A percentile compares a stretch with the other conserved stretches of the same genome.
Conservation (phyloP, 805 yeast species). For the Starmerella apis region DNA sequence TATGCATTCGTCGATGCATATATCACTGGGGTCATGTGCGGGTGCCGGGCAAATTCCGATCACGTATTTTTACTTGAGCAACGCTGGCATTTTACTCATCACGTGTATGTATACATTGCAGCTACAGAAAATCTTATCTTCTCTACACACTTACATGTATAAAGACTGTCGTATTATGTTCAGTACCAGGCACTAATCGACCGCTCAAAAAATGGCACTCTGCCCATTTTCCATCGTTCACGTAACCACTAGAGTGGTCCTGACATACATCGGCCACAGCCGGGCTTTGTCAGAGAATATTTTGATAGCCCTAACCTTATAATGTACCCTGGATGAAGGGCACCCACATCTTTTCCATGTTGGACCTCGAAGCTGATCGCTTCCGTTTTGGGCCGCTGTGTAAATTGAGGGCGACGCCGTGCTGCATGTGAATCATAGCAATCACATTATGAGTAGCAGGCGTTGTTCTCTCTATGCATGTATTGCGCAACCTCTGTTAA, state of each 20-base stretch:
- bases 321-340: neutral
- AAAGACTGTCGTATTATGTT: too few relatives aligned
- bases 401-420: neutral
- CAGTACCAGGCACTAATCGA: too few relatives aligned
- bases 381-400: neutral
- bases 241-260: neutral
- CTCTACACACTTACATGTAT: too few relatives aligned
- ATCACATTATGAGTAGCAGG: neutral
- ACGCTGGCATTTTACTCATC: neutral
- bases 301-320: neutral
- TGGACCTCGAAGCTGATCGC: too few relatives aligned
- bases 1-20: neutral
- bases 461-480: neutral
- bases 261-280: neutral
- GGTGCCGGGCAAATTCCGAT: constrained; percentile 5
- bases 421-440: neutral
- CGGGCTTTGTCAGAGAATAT: neutral
- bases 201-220: too few relatives aligned
- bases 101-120: neutral
- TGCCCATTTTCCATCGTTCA: neutral
- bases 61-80: constrained; percentile 3
- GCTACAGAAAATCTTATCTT: too few relatives aligned
- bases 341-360: too few relatives aligned
- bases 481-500: neutral
- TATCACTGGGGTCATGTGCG: constrained; percentile 1